Evolutionary conservation across 2,329 filamentous ascomycete genomes (phyloP).

Genomic region (Dactylellina parvicollis): DNA sequence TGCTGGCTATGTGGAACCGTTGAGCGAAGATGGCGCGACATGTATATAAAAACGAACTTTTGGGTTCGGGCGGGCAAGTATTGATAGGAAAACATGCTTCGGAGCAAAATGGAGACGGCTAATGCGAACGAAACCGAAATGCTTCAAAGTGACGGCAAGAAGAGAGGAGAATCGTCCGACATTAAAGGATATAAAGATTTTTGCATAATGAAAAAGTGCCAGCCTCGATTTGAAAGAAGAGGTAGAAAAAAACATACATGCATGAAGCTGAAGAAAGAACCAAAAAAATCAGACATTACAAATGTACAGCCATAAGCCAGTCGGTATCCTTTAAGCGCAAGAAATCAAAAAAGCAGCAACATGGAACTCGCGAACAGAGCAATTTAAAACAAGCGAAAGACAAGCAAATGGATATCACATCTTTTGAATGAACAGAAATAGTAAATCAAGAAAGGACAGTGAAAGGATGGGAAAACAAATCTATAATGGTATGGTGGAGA

Average conservation of each 20-base stretch:
- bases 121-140: slow-evolving; percentile 30
- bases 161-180: slow-evolving; percentile 33
- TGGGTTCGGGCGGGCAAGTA: slow-evolving; percentile 39
- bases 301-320: slow-evolving; percentile 50
- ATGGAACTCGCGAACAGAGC: slow-evolving; percentile 53
- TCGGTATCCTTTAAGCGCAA: slow-evolving; percentile 55
- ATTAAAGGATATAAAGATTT: slow-evolving; percentile 49
- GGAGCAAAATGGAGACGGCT: slow-evolving; percentile 33
- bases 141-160: slow-evolving; percentile 29
- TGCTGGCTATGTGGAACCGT: slow-evolving; percentile 45
- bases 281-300: slow-evolving; percentile 51
- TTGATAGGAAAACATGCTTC: slow-evolving; percentile 22
- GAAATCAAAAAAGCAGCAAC: slow-evolving; percentile 47
- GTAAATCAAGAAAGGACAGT: slow-evolving; percentile 49
- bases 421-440: slow-evolving; percentile 47
- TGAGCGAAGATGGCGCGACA: slow-evolving; percentile 53
- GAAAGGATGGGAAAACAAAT: slow-evolving; percentile 54
- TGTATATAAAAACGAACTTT: slow-evolving; percentile 53
- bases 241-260: slow-evolving; percentile 32
- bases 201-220: slow-evolving; percentile 39
- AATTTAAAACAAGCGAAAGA: slow-evolving; percentile 8
- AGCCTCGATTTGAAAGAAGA: slow-evolving; percentile 50
- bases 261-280: slow-evolving; percentile 24
- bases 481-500: slow-evolving; percentile 55
- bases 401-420: slow-evolving; percentile 55